Base-by-base conservation (phyloP, 306 rosid species). In the Vachellia collinsii region DNA sequence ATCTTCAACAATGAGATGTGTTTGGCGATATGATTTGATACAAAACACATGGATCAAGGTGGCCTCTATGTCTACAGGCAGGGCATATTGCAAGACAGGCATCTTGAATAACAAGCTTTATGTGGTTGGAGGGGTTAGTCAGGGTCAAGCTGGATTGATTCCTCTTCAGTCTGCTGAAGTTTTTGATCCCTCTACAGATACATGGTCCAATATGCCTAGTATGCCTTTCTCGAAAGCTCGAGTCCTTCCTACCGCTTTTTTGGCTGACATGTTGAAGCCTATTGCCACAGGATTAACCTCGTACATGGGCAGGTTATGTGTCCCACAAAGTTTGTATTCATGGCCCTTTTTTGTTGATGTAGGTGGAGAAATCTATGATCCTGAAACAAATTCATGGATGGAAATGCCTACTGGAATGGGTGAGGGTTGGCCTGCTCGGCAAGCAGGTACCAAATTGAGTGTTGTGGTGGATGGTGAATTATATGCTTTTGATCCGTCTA, bases 341-440 rank as follows among this genome's bases (percentile, higher is more conserved):
- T 93, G 98, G 99, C 97, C 98, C n/a, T 95, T 93, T 84, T 93
- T 91, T 77, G 97, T 95, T 64, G 97, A 95, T 77, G 94, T 95
- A 42, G 98, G 99, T 3, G 99, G 99, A 75, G 98, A 95, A 86
- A 88, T 91, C 73, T 95, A 89, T 84, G 97, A 95, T 79, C 99
- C 99, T 11, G 91, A 90, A 69, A 87, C 91, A 68, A 88, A 90
- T 81, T 86, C 90, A 0, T 95, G 99, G 99, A 79, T 81, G 13
- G 99, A 93, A 82, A 95, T 95, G 99, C 98, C 99, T 25, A 37
- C 5, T 70, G 98, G 99, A 54, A 95, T 95, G 99, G 97, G 99
- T 38, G 98, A 95, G 66, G 98, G 96, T 17, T 95, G 99, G 99
- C 99, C 98, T 72, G 95, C 97, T 12, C 83, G 91, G 76, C 99